Evolutionary conservation across 1,139 yeast species (phyloP), one percentile per base, ranked within the genome.

Genomic region (Scheffersomyces stambukii): DNA sequence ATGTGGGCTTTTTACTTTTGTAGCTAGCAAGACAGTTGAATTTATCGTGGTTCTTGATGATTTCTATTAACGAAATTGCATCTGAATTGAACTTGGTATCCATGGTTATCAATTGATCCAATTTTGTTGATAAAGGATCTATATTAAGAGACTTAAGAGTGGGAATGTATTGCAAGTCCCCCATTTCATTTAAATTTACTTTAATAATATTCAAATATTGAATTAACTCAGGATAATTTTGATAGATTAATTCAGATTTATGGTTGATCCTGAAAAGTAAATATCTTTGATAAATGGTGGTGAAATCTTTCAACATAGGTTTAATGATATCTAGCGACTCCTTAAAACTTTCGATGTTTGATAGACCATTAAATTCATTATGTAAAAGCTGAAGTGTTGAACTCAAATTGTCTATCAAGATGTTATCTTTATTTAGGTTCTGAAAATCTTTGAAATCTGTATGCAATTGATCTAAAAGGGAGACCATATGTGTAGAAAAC

Each of bases 401-500:
- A n/a, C n/a, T n/a, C n/a, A n/a, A n/a, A n/a, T n/a, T n/a, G n/a
- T n/a, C n/a, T n/a, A n/a, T n/a, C n/a, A n/a, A n/a, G n/a, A n/a
- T n/a, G n/a, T n/a, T n/a, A n/a, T n/a, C n/a, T n/a, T n/a, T n/a
- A n/a, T n/a, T n/a, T n/a, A n/a, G n/a, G n/a, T n/a, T 31, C 35
- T 13, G 17, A 16, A 27, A 27, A 8, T 22, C 24, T 14, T 37
- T 36, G 15, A 35, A 26, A 8, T 29, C 21, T 4, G 23, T 21
- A 1, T 39, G 23, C 21, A 45, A 33, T 7, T 32, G 31, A 8
- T 31, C 29, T 12, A 42, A 31, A 8, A 41, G 35, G 3, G 46
- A 27, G 30, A 45, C 51, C 18, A 56, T 36, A 27, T 49, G 48
- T 39, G 57, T 56, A 22, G 54, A 43, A 23, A 59, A 46, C 11